These are phyloP conservation scores for Termitomyces eurrhizus DNA, from an alignment of 768 basidiomycete genomes.

Conservation along the genomic window DNA sequence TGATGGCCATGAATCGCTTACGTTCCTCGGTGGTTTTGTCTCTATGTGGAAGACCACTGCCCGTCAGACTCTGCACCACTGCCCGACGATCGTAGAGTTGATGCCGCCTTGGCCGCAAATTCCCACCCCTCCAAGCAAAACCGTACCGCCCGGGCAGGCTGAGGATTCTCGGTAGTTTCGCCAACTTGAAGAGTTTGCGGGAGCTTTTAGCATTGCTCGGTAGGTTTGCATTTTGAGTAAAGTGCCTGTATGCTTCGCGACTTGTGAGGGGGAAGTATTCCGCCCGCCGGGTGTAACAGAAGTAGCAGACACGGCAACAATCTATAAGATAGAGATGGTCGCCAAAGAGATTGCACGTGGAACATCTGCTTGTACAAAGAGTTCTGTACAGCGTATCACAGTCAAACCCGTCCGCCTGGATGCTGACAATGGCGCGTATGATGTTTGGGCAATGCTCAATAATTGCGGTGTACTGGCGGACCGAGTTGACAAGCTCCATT, in stretches of 20 bases:
- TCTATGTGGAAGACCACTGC: neutral
- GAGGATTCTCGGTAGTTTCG: neutral
- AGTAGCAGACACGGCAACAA: neutral
- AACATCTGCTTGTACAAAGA: neutral
- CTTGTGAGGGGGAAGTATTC: neutral
- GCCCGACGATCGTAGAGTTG: neutral
- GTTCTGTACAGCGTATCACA: neutral
- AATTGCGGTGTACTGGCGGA: neutral
- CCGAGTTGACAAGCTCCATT: neutral
- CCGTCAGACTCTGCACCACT: neutral
- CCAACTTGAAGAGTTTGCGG: neutral
- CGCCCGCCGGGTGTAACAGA: neutral
- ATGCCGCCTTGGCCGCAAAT: neutral
- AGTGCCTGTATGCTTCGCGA: neutral
- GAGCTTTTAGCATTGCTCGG: neutral
- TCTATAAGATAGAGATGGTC: constrained; percentile 2
- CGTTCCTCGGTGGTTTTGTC: neutral
- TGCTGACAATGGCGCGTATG: neutral
- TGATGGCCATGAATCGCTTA: neutral
- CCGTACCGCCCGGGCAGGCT: neutral
- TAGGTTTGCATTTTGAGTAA: neutral
- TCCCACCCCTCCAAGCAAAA: neutral
- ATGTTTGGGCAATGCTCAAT: neutral
- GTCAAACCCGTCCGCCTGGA: neutral
- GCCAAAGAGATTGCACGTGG: neutral